Percentiles rank a stretch among this genome's conserved stretches.
phyloP scores from a whole-genome alignment of 495 filamentous ascomycete genomes.

The Copromyces sp. region DNA sequence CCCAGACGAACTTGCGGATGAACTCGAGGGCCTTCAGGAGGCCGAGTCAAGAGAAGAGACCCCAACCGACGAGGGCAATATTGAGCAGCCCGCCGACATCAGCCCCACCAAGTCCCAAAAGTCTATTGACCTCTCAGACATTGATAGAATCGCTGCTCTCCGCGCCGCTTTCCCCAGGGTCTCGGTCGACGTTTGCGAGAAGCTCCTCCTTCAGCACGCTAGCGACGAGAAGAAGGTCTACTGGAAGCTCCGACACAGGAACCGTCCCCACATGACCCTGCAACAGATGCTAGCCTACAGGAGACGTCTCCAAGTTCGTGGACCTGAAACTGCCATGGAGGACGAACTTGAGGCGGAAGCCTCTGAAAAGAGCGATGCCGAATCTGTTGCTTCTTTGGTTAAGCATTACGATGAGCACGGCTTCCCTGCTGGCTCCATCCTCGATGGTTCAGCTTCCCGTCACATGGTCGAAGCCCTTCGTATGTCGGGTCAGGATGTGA shows the following conservation, averaged over 20 bases:
- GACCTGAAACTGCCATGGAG: neutral
- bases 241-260: slow-evolving; percentile 1
- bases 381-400: slow-evolving; percentile 20
- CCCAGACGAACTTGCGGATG: slow-evolving; percentile 9
- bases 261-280: slow-evolving; percentile 3
- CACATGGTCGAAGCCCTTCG: slow-evolving; percentile 27
- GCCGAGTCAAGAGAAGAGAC: neutral
- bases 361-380: slow-evolving; percentile 18
- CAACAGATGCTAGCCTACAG: slow-evolving; percentile 6
- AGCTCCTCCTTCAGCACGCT: slow-evolving; percentile 7
- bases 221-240: slow-evolving; percentile 11
- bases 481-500: slow-evolving; percentile 16
- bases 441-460: slow-evolving; percentile 28
- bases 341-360: slow-evolving; percentile 6
- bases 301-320: neutral
- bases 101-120: neutral
- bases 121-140: slow-evolving; percentile 7
- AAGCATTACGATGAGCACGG: slow-evolving; percentile 39
- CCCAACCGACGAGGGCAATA: neutral
- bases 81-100: neutral
- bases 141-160: slow-evolving; percentile 24
- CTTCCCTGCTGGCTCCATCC: slow-evolving; percentile 40
- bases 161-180: slow-evolving; percentile 26
- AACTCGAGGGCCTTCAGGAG: neutral
- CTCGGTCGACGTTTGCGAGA: slow-evolving; percentile 19